These are phyloP conservation scores for Lyophyllum decastes DNA, from an alignment of 768 basidiomycete species.

Conservation along the genomic window DNA sequence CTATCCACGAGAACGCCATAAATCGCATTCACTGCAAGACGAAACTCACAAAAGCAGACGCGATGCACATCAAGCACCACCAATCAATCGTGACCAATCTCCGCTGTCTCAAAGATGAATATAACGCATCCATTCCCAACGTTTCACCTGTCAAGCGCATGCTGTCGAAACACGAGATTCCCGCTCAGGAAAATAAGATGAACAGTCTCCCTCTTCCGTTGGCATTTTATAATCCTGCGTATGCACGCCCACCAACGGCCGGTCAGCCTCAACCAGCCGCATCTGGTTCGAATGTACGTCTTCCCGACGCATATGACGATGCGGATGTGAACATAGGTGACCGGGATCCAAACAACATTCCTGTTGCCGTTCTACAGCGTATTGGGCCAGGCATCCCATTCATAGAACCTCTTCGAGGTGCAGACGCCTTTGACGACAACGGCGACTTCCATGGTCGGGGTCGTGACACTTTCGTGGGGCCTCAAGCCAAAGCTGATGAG, in stretches of 20 bases:
- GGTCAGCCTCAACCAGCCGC: conserved; percentile 10
- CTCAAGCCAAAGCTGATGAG: conserved; percentile 52
- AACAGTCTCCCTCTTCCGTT: background rate
- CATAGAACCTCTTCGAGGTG: conserved; percentile 24
- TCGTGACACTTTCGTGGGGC: conserved; percentile 43
- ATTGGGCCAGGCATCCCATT: conserved; percentile 16
- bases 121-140: conserved; percentile 12
- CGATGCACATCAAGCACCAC: conserved; percentile 5
- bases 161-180: background rate
- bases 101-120: conserved; percentile 14
- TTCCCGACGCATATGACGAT: background rate
- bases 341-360: conserved; percentile 20
- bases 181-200: background rate
- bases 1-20: conserved; percentile 7
- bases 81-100: conserved; percentile 5
- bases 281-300: conserved; percentile 19
- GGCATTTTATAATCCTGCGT: background rate
- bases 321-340: conserved; percentile 9
- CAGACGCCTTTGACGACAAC: conserved; percentile 39
- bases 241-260: background rate
- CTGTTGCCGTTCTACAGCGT: conserved; percentile 3
- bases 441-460: conserved; percentile 52
- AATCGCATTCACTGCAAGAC: conserved; percentile 14
- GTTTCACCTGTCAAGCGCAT: conserved; percentile 11
- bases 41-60: conserved; percentile 14